Conservation (phyloP, 78 protist genomes). For the Chrysochromulina parva region DNA sequence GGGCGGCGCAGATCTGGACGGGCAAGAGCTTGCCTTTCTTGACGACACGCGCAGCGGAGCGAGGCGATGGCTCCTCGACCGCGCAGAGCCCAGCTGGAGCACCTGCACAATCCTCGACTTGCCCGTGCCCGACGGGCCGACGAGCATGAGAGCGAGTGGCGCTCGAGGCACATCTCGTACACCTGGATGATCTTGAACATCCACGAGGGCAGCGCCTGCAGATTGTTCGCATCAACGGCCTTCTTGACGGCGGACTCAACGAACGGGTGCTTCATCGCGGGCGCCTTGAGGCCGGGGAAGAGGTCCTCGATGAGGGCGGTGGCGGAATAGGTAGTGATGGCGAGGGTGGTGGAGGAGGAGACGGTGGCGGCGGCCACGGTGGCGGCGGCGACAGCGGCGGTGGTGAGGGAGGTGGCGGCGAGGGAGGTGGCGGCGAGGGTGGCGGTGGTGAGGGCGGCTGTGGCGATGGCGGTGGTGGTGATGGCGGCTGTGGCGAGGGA, state of each 20-base stretch:
- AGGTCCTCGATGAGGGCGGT: conserved; percentile 77
- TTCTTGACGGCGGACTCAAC: conserved; percentile 53
- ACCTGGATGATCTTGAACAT: conserved; percentile 68
- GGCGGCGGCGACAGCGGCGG: too few relatives aligned
- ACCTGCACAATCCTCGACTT: conserved; percentile 56
- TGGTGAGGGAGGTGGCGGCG: too few relatives aligned
- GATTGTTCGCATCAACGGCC: background rate
- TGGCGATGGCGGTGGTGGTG: too few relatives aligned
- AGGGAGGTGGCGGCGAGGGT: too few relatives aligned
- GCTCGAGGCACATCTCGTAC: conserved; percentile 65
- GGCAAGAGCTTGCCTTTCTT: background rate
- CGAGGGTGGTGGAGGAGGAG: too few relatives aligned
- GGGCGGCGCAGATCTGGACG: background rate
- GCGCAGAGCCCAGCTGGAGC: conserved; percentile 50
- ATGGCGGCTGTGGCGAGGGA: too few relatives aligned
- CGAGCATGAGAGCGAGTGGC: conserved; percentile 78
- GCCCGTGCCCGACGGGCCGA: conserved; percentile 77
- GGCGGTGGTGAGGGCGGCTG: too few relatives aligned
- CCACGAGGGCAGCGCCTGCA: conserved; percentile 57
- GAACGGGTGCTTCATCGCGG: conserved; percentile 32
- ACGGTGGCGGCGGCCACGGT: too few relatives aligned
- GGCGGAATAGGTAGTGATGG: too few relatives aligned
- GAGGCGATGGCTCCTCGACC: too few relatives aligned
- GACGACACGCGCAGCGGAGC: too few relatives aligned
- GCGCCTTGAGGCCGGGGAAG: conserved; percentile 76